Base-by-base conservation (phyloP, 2,329 filamentous ascomycete species). In the Furcasterigmium furcatum region DNA sequence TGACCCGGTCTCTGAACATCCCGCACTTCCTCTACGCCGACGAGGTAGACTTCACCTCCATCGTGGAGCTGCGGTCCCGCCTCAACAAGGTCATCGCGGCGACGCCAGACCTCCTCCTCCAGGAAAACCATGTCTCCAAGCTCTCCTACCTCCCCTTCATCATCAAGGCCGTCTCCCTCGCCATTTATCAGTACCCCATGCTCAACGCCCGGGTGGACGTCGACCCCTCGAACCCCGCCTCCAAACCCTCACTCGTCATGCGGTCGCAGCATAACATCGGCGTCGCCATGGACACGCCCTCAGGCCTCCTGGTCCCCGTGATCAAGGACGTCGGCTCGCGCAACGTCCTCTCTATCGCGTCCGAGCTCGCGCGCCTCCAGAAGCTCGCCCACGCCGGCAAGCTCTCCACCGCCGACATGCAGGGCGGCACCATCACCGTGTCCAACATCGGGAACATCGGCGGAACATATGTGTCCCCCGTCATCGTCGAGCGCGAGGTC, bases 361-460 rank as follows among this genome's bases (percentile, higher is more conserved):
- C 77, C 16, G 90, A 96, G 63, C 78, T 97, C 43, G 65, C 69
- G 9, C 80, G 88, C 5, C 80, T 97, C 18, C 87, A 91, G 61
- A 65, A 69, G 3, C 81, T 90, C 9, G 92, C 90, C 2, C 72
- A 77, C 13, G 74, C 78, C n/a, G 89, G 90, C 25, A 89, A 87
- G 64, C 77, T 99, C 5, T 74, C 81, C 2, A 78, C 84, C 3
- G 74, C 78, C 16, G 91, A 99, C 65, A 76, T 99, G 52, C 79
- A 76, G 29, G 91, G 91, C 43, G 91, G 91, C 14, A 97, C 94
- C 2, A 92, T 99, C 58, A 96, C 94, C 0, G 83, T 99, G 41
- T 96, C 91, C 57, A 99, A 99, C 64, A 96, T 99, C 56, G 94
- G 94, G 38, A 95, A 84, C 56, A 90, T 99, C 38, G 94, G 94